phyloP scores from a whole-genome alignment of 75 land plant species.

The Ceratopteris richardii region DNA sequence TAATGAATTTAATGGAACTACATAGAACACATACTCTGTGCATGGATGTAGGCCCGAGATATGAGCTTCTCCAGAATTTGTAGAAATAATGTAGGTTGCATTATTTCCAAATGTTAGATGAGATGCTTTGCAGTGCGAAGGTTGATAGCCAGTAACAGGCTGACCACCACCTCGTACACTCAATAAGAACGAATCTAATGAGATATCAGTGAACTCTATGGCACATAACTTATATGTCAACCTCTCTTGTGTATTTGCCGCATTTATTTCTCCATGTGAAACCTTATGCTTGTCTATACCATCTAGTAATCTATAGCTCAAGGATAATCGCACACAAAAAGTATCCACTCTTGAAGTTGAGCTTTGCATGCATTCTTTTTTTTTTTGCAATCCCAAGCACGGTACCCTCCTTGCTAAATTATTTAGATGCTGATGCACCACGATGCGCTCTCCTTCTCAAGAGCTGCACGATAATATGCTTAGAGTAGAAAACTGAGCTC shows the following conservation, averaged over 20 bases:
- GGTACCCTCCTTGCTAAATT: neutral
- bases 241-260: too few species aligned
- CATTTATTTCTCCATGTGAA: too few species aligned
- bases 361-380: slow-evolving; percentile 10
- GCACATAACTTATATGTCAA: neutral
- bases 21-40: slow-evolving; percentile 7
- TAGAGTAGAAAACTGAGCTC: too few species aligned
- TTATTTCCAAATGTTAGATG: slow-evolving; percentile 1
- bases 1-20: neutral
- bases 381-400: slow-evolving; percentile 19
- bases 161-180: neutral
- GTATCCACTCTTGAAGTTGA: neutral
- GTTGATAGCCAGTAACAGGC: slow-evolving; percentile 2
- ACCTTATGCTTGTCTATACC: slow-evolving; percentile 6
- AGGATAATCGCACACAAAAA: slow-evolving; percentile 6
- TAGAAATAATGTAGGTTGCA: slow-evolving; percentile 3
- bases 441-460: too few species aligned
- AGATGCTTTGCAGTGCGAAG: slow-evolving; percentile 3
- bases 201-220: too few species aligned
- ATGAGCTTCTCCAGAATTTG: neutral
- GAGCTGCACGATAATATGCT: too few species aligned
- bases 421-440: too few species aligned
- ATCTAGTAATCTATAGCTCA: too few species aligned
- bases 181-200: neutral
- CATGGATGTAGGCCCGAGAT: slow-evolving; percentile 2